Evolutionary conservation across 164 flowering plant genomes (phyloP).

Genomic region (Magnolia officinalis): DNA sequence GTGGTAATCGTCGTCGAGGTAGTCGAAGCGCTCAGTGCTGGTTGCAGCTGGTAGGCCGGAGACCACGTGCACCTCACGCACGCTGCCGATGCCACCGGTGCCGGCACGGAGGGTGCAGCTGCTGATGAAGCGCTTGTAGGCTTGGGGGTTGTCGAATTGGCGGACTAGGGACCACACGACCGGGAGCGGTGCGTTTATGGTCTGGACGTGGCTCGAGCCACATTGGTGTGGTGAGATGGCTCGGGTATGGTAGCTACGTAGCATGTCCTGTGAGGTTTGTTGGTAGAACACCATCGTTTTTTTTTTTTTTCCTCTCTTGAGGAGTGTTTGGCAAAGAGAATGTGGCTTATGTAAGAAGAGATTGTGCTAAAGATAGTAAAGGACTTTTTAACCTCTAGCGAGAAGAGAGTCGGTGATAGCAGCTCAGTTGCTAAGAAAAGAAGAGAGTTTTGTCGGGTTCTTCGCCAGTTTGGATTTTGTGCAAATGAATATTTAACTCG

Average conservation of each 20-base stretch:
- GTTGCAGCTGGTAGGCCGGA: slow-evolving; percentile 34
- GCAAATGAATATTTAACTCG: background rate
- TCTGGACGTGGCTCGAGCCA: slow-evolving; percentile 25
- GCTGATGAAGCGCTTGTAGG: slow-evolving; percentile 38
- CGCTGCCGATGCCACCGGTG: slow-evolving; percentile 21
- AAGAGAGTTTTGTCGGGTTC: background rate
- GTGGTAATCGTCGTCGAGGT: slow-evolving; percentile 36
- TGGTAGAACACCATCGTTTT: background rate
- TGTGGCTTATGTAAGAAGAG: background rate
- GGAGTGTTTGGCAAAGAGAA: background rate
- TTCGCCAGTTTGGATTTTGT: background rate
- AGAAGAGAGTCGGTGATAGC: background rate
- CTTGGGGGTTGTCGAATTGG: slow-evolving; percentile 36
- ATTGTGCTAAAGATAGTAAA: background rate
- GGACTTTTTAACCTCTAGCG: background rate
- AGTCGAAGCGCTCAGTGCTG: slow-evolving; percentile 37
- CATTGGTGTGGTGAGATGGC: slow-evolving; percentile 26
- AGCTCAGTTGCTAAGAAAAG: background rate
- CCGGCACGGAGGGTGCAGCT: slow-evolving; percentile 26
- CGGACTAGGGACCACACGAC: slow-evolving; percentile 47
- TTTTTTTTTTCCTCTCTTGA: background rate
- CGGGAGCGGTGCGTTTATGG: slow-evolving; percentile 30
- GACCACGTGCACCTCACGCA: slow-evolving; percentile 27
- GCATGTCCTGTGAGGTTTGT: slow-evolving; percentile 8
- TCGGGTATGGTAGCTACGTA: slow-evolving; percentile 22